phyloP scores from a whole-genome alignment of 805 yeast genomes.

The Candida nonsorbophila region DNA sequence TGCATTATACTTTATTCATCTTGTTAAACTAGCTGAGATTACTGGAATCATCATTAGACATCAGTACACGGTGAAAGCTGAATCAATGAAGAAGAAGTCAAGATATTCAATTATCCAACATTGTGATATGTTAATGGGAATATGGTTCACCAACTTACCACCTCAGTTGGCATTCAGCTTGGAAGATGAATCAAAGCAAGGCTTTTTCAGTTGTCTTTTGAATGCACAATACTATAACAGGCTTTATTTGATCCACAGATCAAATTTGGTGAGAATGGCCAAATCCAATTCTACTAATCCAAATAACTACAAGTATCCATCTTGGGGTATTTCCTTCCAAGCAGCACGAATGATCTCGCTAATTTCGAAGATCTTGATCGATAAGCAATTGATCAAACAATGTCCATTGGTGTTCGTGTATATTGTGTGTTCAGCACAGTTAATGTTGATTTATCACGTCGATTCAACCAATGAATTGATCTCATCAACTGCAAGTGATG shows the following conservation, averaged over 20 bases:
- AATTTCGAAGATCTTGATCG: slow-evolving; percentile 52
- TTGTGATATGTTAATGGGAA: slow-evolving; percentile 72
- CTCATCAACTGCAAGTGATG: slow-evolving; percentile 39
- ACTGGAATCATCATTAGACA: slow-evolving; percentile 64
- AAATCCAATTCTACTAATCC: slow-evolving; percentile 34
- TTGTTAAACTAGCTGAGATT: slow-evolving; percentile 63
- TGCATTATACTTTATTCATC: slow-evolving; percentile 54
- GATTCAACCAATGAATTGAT: slow-evolving; percentile 37
- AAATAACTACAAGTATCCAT: slow-evolving; percentile 49
- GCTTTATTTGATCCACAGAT: slow-evolving; percentile 66
- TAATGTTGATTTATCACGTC: slow-evolving; percentile 69
- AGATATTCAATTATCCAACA: slow-evolving; percentile 49
- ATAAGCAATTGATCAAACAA: slow-evolving; percentile 42
- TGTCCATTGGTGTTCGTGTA: slow-evolving; percentile 59
- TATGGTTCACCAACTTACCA: slow-evolving; percentile 70
- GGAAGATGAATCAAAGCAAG: slow-evolving; percentile 47
- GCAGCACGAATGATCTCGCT: slow-evolving; percentile 72
- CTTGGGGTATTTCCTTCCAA: slow-evolving; percentile 80
- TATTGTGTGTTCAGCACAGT: slow-evolving; percentile 56
- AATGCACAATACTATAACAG: slow-evolving; percentile 69
- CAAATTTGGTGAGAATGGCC: slow-evolving; percentile 54
- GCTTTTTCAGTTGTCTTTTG: slow-evolving; percentile 52
- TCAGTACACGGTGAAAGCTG: slow-evolving; percentile 68
- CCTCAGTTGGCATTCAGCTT: slow-evolving; percentile 57
- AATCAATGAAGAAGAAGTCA: slow-evolving; percentile 41